Evolutionary conservation across 2,329 filamentous ascomycete genomes (phyloP), one percentile per base, ranked within the genome.

Genomic region (Trichophyton simii): DNA sequence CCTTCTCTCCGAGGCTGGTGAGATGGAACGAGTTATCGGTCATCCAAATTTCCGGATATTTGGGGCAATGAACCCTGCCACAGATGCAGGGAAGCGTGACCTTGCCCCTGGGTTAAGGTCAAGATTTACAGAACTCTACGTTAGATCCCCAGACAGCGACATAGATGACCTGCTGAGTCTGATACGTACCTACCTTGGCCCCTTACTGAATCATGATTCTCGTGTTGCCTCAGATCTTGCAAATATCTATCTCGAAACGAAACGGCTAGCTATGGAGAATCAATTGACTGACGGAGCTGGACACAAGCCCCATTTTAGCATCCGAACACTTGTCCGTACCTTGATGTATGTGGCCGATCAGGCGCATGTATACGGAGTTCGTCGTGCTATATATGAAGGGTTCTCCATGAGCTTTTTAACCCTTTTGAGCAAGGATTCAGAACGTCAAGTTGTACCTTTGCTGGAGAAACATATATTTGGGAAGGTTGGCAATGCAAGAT

Each of bases 351-450:
- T 92, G 18, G 85, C 86, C 65, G 87, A 91, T 60, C 91, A 96
- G 65, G 83, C 89, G 0, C 85, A 90, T 0, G 82, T 87, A 3
- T 96, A 96, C 73, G 91, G 89, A 11, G 77, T 97, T 48, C 85
- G 94, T 25, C 80, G 95, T 69, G 89, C 92, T 9, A 78, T 97
- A 1, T 96, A 88, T 65, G 94, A 99, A 77, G 95, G 94, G 0
- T 97, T 97, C 71, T 91, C 89, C 15, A 99, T 99, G 95, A 94
- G 91, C 58, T 99, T 99, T 70, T 77, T 96, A 61, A 99, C 95
- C 0, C 82, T 96, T 4, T 80, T 99, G 11, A 87, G 92, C 68
- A 83, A 84, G 68, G 83, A 87, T 34, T 97, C 94, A 0, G 91
- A 96, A 72, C 82, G 83, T 63, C 77, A 91, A 58, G 81, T 97